These are phyloP conservation scores for Amaranthus palmeri DNA, from an alignment of 148 eudicot species.

Conservation along the genomic window DNA sequence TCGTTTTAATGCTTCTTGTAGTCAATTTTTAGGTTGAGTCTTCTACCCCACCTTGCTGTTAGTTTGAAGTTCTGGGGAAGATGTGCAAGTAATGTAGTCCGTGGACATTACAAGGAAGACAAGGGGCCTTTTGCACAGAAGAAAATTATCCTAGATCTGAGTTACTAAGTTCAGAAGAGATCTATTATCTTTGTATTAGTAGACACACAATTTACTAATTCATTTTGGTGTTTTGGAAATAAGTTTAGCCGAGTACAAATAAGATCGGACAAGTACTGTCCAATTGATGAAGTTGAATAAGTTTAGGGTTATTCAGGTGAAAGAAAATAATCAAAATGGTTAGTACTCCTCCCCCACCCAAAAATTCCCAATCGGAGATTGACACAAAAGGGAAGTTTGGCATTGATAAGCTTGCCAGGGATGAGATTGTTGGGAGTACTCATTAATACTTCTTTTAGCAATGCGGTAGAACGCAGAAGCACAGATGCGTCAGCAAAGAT, in stretches of 20 bases:
- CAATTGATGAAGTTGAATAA: not conserved
- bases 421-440: not conserved
- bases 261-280: not conserved
- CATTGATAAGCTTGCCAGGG: not conserved
- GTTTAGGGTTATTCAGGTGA: not conserved
- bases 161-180: too few species aligned
- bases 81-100: not conserved
- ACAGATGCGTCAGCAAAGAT: not conserved
- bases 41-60: not conserved
- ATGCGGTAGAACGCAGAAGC: too few species aligned
- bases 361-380: too few species aligned
- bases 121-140: too few species aligned
- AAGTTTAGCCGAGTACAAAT: too few species aligned
- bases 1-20: not conserved
- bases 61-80: not conserved
- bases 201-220: too few species aligned
- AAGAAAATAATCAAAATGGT: not conserved
- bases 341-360: too few species aligned
- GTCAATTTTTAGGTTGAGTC: not conserved
- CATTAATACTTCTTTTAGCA: not conserved
- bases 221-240: too few species aligned
- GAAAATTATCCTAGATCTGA: too few species aligned
- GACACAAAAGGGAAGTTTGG: not conserved
- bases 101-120: not conserved
- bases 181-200: too few species aligned